These are phyloP conservation scores for Clonostachys byssicola DNA, from an alignment of 2,329 filamentous ascomycete species.

Conservation along the genomic window DNA sequence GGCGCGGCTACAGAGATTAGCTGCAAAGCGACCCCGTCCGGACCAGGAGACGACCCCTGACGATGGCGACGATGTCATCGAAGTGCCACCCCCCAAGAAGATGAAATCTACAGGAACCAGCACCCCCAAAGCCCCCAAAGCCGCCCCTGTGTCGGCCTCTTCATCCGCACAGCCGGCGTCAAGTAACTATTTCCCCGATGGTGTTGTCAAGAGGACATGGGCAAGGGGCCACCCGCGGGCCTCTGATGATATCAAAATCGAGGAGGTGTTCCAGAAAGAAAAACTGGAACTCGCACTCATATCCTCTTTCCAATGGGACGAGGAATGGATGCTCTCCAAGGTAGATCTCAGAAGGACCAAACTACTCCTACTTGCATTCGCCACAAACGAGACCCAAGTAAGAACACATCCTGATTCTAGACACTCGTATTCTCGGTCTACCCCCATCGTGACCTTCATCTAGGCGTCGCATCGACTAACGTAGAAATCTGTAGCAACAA, in stretches of 20 bases:
- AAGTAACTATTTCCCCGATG: conserved; percentile 39
- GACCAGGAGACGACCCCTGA: not conserved
- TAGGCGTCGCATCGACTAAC: not conserved
- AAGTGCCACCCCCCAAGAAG: conserved; percentile 19
- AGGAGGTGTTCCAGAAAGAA: conserved; percentile 75
- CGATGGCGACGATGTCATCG: conserved; percentile 16
- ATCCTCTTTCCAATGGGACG: conserved; percentile 84
- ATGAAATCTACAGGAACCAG: not conserved
- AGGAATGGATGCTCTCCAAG: conserved; percentile 73
- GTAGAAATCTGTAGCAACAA: conserved; percentile 16
- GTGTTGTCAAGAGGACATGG: conserved; percentile 80
- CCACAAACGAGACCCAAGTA: conserved; percentile 48
- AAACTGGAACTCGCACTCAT: conserved; percentile 73
- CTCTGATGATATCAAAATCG: conserved; percentile 76
- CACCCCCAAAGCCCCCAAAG: not conserved
- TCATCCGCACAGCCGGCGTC: conserved; percentile 12
- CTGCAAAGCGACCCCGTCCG: conserved; percentile 40
- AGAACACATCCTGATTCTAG: conserved; percentile 6
- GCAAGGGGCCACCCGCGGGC: conserved; percentile 56
- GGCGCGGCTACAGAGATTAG: conserved; percentile 69
- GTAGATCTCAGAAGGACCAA: conserved; percentile 57
- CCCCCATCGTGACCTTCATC: not conserved
- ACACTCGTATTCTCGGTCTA: not conserved
- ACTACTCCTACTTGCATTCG: conserved; percentile 56
- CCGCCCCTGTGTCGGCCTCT: not conserved